Base-by-base conservation (phyloP, 2,329 filamentous ascomycete genomes). In the Emydomyces testavorans region DNA sequence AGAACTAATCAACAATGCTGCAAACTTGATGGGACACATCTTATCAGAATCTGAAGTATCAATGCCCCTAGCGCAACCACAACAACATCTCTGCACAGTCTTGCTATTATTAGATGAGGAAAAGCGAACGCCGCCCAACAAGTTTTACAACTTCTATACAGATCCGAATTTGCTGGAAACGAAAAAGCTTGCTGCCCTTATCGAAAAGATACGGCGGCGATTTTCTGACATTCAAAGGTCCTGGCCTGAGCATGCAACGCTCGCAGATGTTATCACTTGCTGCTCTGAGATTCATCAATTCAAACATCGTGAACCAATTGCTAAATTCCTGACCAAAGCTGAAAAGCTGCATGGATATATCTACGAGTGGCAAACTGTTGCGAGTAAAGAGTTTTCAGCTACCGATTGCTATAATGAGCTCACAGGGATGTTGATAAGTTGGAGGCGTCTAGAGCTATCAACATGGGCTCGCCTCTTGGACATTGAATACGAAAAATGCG, bases 331-430 rank as follows among this genome's bases (percentile, higher is more conserved):
- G 45, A 85, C 83, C 1, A 86, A 84, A 60, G 75, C 92, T 2
- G 93, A 99, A 64, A 87, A 90, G 54, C 73, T 99, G 3, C 85
- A 96, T 65, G 75, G 74, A 0, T 81, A 83, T 54, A 78, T 98
- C 41, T 82, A 95, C 53, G 88, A 96, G 65, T 99, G 92, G 92
- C 88, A 98, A 62, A 81, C 83, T 35, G 89, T 94, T 65, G 89
- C 90, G 2, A 94, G 86, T 68, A 79, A 79, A 53, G 78, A 83
- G 31, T 85, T 85, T 62, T 83, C 78, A 7, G 84, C 82, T 1
- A 73, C 76, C 1, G 64, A 73, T 7, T 70, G 89, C 1, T 88
- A 93, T 55, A 82, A 93, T 52, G 76, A 79, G 37, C 68, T 96
- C 10, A 94, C 89, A 0, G 77, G 79, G 42, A 77, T 86, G 21